Evolutionary conservation across 2,329 filamentous ascomycete species (phyloP).

Genomic region (Seiridium unicorne): DNA sequence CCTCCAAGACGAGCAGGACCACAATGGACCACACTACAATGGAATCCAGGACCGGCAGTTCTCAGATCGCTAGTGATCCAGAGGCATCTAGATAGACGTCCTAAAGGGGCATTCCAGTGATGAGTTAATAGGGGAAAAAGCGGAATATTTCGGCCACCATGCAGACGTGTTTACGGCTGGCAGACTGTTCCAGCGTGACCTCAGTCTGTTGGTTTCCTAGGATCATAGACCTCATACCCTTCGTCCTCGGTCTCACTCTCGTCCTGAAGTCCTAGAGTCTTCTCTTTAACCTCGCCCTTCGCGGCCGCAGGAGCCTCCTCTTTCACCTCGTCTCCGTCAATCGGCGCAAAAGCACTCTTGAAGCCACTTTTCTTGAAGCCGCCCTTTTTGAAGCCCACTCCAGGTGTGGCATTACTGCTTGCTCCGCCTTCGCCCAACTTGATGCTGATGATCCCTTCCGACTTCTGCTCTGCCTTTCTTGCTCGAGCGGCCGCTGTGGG

Average conservation of each 20-base stretch:
- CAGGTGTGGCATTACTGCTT: constrained; percentile 24
- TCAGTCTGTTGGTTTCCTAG: constrained; percentile 60
- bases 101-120: too few relatives aligned
- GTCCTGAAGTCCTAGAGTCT: constrained; percentile 25
- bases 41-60: too few relatives aligned
- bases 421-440: constrained; percentile 45
- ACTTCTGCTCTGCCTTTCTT: constrained; percentile 68
- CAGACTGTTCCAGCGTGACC: not conserved
- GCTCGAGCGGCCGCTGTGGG: constrained; percentile 64
- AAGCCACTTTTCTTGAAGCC: constrained; percentile 83
- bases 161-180: too few relatives aligned
- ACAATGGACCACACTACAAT: too few relatives aligned
- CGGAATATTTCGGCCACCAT: too few relatives aligned
- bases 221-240: constrained; percentile 68
- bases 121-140: too few relatives aligned
- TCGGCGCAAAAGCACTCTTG: constrained; percentile 70
- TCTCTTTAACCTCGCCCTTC: constrained; percentile 32
- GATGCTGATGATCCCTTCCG: constrained; percentile 67
- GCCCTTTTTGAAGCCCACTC: constrained; percentile 62
- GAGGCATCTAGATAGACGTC: too few relatives aligned
- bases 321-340: constrained; percentile 41
- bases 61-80: too few relatives aligned
- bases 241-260: constrained; percentile 70
- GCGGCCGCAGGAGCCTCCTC: constrained; percentile 27
- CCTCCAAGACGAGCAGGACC: too few relatives aligned